Evolutionary conservation across 345 rosid species (phyloP), one percentile per base, ranked within the genome.

Genomic region (Abelmoschus esculentus): DNA sequence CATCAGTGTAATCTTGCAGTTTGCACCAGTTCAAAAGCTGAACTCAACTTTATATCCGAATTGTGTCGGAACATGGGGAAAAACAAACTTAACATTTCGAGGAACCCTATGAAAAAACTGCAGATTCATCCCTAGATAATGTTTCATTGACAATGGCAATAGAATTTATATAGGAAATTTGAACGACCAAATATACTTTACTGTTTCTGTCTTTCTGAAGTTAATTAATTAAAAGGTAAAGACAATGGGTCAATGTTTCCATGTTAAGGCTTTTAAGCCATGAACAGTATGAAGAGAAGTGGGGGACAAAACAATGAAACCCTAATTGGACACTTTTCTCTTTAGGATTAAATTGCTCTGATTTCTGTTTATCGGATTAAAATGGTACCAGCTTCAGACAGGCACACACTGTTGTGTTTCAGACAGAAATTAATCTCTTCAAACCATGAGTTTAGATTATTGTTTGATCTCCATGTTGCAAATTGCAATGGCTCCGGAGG

Each of bases 361-460:
- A 38, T 1, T 7, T 26, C 64, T 53, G 46, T 66, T 42, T 75
- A 61, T 14, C 6, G 72, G 58, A 71, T 58, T 46, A 69, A 62
- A 70, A 22, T 79, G 79, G 76, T 81, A 76, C 81, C 69, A 19
- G 47, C 61, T 22, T 47, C 61, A 72, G 75, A 69, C 76, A 71
- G 44, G 36, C 58, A 42, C 15, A 46, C 44, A 40, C 44, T 40
- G 44, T 40, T 40, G 44, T 40, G 44, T 40, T 42, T 9, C 76
- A 61, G 70, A 50, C 74, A 42, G 54, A 40, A 70, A 71, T 72
- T 70, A 59, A 65, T 55, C 52, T 62, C 65, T 31, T 74, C 44
- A 8, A 34, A 74, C 73, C 40, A 13, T 18, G 0, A 38, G 44
- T 38, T 58, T 0, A 29, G 36, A 15, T 19, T 54, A 55, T 9